Evolutionary conservation across 768 basidiomycete genomes (phyloP), one percentile per base, ranked within the genome.

Genomic region (Russula earlei): DNA sequence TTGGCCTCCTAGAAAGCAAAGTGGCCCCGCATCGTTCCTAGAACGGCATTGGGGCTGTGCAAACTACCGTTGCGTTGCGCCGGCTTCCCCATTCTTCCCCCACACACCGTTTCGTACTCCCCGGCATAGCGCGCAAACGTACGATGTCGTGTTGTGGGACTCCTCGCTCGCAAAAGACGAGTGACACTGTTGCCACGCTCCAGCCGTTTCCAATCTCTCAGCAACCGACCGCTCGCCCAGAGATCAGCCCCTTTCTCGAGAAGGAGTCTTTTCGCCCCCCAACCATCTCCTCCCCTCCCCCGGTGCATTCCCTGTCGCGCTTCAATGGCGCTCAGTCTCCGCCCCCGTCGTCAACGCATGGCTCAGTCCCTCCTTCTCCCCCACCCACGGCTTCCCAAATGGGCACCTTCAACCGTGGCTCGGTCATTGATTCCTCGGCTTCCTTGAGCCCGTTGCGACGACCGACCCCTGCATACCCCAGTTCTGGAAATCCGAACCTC

Each of bases 131-230:
- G 24, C 15, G 15, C 7, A 6, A 36, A 34, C 24, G 31, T 62
- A 85, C 84, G 82, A 75, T 79, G 60, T 87, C 87, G 64, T 89
- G 86, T 66, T 83, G 84, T n/a, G 75, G 78, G 46, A 61, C 76
- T 9, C 65, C 60, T 31, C 64, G 66, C 66, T 27, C 59, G 15
- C 1, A 11, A 22, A 15, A 63, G 38, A 73, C 75, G 67, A 67
- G 71, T 22, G 56, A 55, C 24, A 49, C 54, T 2, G 61, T 65
- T 31, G 60, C 67, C 5, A 52, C 63, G 25, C 58, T 63, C 25
- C 65, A 70, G 22, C 67, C 71, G 19, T 61, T 80, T 22, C 57
- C 57, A 52, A 71, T 77, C 5, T 72, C 66, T 47, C 75, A 79
- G 22, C 86, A 88, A 61, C 85, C 86, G 0, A 61, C 57, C 0